Evolutionary conservation across 306 rosid species (phyloP), one percentile per base, ranked within the genome.

Genomic region (Trichosanthes cucumerina): DNA sequence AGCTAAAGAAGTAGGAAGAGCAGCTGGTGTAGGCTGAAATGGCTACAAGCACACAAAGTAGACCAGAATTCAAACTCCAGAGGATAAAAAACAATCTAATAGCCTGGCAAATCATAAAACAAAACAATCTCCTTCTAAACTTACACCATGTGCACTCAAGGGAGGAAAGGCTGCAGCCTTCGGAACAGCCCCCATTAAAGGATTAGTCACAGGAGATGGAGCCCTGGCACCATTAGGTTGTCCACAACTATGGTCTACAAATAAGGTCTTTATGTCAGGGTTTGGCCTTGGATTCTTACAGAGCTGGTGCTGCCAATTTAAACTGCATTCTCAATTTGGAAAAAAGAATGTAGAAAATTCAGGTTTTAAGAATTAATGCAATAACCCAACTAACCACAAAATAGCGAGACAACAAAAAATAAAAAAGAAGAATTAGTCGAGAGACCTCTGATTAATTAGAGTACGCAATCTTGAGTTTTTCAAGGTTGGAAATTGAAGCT

Each of bases 291-390:
- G 99, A 78, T 88, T 96, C 93, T 96, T 96, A 85, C 99, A 96
- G 79, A 96, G 99, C 81, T 96, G 99, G 88, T 96, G 99, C 86
- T 96, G 99, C 99, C 99, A 96, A 79, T 96, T 96, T 85, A 96
- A 90, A 85, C 99, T 96, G 94, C 88, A 83, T 82, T 59, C 70
- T 50, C 83, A 73, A 87, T 39, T 9, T 26, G 52, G 52, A 54
- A 41, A 41, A 49, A 71, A 77, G 43, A 54, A 39, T 56, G 12
- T 77, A 79, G 28, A 54, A 71, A 83, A 49, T 60, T 34, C 62
- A 43, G 64, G 62, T 49, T 57, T 36, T 12, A 74, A 39, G 74
- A 49, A 6, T 36, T 9, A 70, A 77, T 80, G 79, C 43, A 74
- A 80, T 26, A n/a, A 77, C 23, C 46, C 59, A 56, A 38, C 41